Evolutionary conservation across 2,329 filamentous ascomycete species (phyloP).

Genomic region (Ceratocystis papillata): DNA sequence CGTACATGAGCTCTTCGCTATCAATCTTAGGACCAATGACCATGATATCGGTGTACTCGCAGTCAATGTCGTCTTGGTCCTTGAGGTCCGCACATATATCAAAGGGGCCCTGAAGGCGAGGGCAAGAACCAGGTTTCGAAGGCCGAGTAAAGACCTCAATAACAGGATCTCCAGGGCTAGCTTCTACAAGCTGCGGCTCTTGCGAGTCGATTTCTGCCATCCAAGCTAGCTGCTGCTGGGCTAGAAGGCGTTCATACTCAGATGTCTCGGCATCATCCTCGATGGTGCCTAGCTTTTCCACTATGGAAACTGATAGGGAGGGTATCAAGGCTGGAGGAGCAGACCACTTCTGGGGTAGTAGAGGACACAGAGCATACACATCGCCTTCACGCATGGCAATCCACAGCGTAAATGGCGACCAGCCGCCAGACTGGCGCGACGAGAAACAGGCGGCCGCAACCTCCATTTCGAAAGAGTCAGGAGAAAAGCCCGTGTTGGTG

Average conservation of each 20-base stretch:
- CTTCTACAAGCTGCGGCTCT: conserved; percentile 47
- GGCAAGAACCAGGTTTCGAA: conserved; percentile 45
- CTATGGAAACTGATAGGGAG: conserved; percentile 70
- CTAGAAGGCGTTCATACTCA: conserved; percentile 44
- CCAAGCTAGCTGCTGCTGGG: conserved; percentile 56
- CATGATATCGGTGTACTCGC: conserved; percentile 49
- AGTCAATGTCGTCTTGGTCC: conserved; percentile 46
- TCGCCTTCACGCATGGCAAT: conserved; percentile 91
- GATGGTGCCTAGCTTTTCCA: conserved; percentile 56
- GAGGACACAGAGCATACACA: conserved; percentile 82
- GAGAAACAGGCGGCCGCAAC: conserved; percentile 79
- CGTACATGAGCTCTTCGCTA: conserved; percentile 49
- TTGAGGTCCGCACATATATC: conserved; percentile 45
- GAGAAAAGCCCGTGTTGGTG: conserved; percentile 72
- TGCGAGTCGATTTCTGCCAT: conserved; percentile 56
- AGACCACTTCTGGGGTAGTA: conserved; percentile 79
- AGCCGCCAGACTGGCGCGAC: conserved; percentile 58
- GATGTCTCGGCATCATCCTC: conserved; percentile 49
- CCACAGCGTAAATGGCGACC: conserved; percentile 95
- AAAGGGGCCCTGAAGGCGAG: conserved; percentile 53
- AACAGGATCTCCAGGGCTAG: conserved; percentile 38
- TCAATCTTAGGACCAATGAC: conserved; percentile 54
- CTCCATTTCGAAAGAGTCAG: conserved; percentile 86
- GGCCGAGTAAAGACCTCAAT: conserved; percentile 49
- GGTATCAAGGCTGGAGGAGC: conserved; percentile 66